Conservation (phyloP, 2,329 filamentous ascomycete genomes). For the Plectosphaerella plurivora region DNA sequence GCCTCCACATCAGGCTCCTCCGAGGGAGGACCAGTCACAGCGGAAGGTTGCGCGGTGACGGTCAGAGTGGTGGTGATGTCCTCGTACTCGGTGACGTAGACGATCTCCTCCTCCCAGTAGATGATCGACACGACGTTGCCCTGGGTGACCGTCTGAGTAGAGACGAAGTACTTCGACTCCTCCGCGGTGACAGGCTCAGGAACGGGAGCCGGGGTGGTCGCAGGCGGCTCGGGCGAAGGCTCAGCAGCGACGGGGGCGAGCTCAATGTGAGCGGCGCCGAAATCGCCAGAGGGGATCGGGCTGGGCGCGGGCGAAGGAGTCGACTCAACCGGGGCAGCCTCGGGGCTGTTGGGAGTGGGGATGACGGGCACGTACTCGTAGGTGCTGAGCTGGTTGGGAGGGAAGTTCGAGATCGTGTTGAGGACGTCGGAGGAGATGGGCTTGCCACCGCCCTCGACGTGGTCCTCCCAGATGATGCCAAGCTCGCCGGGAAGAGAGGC, state of each 20-base stretch:
- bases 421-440: not conserved
- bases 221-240: not conserved
- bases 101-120: slow-evolving; percentile 49
- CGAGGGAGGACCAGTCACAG: slow-evolving; percentile 2
- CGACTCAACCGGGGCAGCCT: not conserved
- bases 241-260: not conserved
- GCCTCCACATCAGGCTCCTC: slow-evolving; percentile 9
- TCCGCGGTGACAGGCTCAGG: slow-evolving; percentile 23
- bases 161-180: slow-evolving; percentile 31
- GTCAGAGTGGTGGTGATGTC: slow-evolving; percentile 37
- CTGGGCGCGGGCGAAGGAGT: not conserved
- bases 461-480: slow-evolving; percentile 30
- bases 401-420: not conserved
- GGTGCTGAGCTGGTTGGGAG: not conserved
- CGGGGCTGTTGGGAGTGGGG: not conserved
- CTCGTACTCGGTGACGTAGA: slow-evolving; percentile 45
- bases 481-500: slow-evolving; percentile 63
- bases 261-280: not conserved
- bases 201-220: slow-evolving; percentile 21
- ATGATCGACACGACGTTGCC: slow-evolving; percentile 50
- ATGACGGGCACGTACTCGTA: not conserved
- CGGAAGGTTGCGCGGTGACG: slow-evolving; percentile 23
- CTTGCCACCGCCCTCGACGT: slow-evolving; percentile 9
- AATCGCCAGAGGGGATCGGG: not conserved
- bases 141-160: slow-evolving; percentile 49